Evolutionary conservation across 1,284 basidiomycete genomes (phyloP).

Genomic region (Cryptococcus depauperatus): DNA sequence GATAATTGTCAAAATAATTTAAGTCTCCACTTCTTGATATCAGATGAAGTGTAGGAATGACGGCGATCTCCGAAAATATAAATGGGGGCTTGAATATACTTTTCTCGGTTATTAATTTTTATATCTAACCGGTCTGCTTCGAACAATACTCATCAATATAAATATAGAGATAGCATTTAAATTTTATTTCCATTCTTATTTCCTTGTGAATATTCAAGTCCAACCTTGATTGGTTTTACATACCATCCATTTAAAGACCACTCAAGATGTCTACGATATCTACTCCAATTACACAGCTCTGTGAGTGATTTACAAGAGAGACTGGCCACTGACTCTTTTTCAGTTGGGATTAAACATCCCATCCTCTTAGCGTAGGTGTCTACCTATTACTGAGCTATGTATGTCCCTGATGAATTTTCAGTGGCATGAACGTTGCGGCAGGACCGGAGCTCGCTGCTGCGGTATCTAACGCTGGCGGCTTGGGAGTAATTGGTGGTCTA

Average conservation of each 20-base stretch:
- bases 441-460: constrained; percentile 78
- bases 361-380: constrained; percentile 61
- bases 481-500: constrained; percentile 79
- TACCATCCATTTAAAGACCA: background rate
- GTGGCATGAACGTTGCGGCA: constrained; percentile 78
- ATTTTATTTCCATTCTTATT: too few species aligned
- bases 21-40: too few species aligned
- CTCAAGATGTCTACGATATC: constrained; percentile 33
- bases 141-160: background rate
- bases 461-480: constrained; percentile 64
- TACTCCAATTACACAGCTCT: constrained; percentile 72
- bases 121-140: background rate
- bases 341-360: constrained; percentile 72
- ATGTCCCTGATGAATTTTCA: constrained; percentile 8
- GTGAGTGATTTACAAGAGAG: constrained; percentile 15
- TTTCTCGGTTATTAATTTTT: background rate
- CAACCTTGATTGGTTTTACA: too few species aligned
- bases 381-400: background rate
- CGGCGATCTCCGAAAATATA: too few species aligned
- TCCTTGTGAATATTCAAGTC: too few species aligned
- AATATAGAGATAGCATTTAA: too few species aligned
- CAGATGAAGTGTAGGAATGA: too few species aligned
- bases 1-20: too few species aligned
- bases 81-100: background rate
- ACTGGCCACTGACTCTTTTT: background rate